Evolutionary conservation across 176 grass and related monocot genomes (phyloP).

Genomic region (Alloteropsis semialata): DNA sequence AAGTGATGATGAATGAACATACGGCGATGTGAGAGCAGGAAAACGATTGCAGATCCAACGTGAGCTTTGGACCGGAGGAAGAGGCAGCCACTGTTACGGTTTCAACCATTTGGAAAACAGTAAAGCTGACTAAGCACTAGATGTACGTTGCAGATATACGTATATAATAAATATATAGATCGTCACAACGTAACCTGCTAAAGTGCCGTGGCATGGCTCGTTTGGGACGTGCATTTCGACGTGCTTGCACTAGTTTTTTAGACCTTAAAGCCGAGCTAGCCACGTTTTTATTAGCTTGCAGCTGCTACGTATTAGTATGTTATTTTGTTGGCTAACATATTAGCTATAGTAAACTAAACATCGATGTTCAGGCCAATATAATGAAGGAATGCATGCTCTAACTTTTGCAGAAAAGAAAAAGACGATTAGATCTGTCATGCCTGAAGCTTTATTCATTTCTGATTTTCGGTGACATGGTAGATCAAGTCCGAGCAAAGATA

Average conservation of each 20-base stretch:
- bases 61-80: slow-evolving; percentile 25
- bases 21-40: background rate
- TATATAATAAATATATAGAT: too few relatives aligned
- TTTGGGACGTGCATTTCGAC: background rate
- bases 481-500: background rate
- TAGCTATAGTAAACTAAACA: background rate
- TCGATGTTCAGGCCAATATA: background rate
- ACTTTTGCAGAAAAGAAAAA: slow-evolving; percentile 12
- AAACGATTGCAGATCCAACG: slow-evolving; percentile 17
- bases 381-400: background rate
- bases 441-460: background rate
- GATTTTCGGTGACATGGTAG: background rate
- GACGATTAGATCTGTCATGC: background rate
- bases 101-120: slow-evolving; percentile 33
- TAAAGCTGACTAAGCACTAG: background rate
- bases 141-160: background rate
- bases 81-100: slow-evolving; percentile 8
- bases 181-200: too few relatives aligned
- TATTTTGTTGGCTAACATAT: background rate
- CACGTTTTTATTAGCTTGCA: background rate
- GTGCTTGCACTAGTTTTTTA: background rate
- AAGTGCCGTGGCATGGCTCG: background rate
- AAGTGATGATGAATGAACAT: slow-evolving; percentile 19
- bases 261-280: too few relatives aligned
- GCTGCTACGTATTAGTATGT: too few relatives aligned